phyloP scores from a whole-genome alignment of 176 grass and related monocot genomes.

The Eragrostis curvula region DNA sequence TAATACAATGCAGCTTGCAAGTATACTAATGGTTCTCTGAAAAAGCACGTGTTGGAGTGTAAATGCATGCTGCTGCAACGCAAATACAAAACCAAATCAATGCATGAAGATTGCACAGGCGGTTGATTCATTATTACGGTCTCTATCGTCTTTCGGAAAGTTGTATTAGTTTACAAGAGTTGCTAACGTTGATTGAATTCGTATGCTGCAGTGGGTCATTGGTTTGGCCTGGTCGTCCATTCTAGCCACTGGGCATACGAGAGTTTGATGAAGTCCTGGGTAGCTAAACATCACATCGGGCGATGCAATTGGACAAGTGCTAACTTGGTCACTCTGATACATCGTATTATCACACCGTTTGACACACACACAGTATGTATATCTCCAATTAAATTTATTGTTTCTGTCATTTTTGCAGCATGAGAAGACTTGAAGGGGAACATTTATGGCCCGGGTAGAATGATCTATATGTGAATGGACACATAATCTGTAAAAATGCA shows the following conservation, averaged over 20 bases:
- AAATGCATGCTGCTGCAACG: constrained; percentile 1
- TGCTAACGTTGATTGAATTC: background rate
- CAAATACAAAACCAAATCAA: constrained; percentile 38
- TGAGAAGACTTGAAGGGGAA: background rate
- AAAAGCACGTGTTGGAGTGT: background rate
- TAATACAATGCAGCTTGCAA: constrained; percentile 5
- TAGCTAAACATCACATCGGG: constrained; percentile 6
- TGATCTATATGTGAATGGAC: background rate
- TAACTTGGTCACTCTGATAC: background rate
- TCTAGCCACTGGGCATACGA: constrained; percentile 1
- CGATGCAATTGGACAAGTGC: background rate
- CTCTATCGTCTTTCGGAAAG: background rate
- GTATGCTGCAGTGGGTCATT: no score
- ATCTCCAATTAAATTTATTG: background rate
- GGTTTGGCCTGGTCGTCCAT: background rate
- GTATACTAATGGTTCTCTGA: background rate
- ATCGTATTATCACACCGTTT: background rate
- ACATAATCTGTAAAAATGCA: background rate
- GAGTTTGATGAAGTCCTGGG: constrained; percentile 30
- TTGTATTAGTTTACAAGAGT: background rate
- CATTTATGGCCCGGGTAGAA: background rate
- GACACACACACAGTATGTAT: no score
- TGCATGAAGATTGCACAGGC: background rate
- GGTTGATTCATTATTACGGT: background rate
- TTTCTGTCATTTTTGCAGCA: background rate